These are phyloP conservation scores for Pseudocercospora fijiensis DNA, from an alignment of 2,329 filamentous ascomycete species.

Conservation along the genomic window DNA sequence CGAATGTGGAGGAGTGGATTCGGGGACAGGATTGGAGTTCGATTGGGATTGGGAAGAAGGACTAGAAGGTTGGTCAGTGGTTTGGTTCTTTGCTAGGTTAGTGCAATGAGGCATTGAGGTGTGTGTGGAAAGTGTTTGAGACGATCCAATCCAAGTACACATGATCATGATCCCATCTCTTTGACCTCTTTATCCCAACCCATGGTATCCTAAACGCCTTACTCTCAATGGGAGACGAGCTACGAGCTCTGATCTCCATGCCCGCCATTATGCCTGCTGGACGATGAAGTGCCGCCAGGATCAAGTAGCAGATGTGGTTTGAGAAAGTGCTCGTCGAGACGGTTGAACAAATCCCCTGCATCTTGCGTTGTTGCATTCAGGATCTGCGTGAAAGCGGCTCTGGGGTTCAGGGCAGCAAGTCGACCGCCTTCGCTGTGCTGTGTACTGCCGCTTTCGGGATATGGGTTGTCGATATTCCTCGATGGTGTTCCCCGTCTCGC, in stretches of 20 bases:
- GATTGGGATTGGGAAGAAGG: background rate
- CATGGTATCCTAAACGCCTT: slow-evolving; percentile 1
- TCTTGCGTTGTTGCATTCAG: slow-evolving; percentile 78
- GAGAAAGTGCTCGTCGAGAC: slow-evolving; percentile 93
- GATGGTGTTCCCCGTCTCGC: slow-evolving; percentile 48
- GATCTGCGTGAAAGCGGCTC: slow-evolving; percentile 75
- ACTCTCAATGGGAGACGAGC: background rate
- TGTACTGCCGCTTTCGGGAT: slow-evolving; percentile 33
- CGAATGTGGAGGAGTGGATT: slow-evolving; percentile 25
- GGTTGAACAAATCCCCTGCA: slow-evolving; percentile 83
- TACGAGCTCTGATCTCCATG: slow-evolving; percentile 10
- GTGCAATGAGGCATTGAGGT: background rate
- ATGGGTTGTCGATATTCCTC: slow-evolving; percentile 31
- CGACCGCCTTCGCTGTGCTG: slow-evolving; percentile 32
- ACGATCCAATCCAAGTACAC: background rate
- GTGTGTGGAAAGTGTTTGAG: background rate
- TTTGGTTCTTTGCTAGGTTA: too few species aligned
- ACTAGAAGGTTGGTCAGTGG: background rate
- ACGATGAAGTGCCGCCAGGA: slow-evolving; percentile 41
- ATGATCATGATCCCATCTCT: background rate
- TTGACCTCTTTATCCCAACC: background rate
- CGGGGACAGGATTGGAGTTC: slow-evolving; percentile 24
- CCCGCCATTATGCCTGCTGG: slow-evolving; percentile 18
- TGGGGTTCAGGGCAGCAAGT: slow-evolving; percentile 54
- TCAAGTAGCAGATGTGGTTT: slow-evolving; percentile 88